Evolutionary conservation across 2,329 filamentous ascomycete species (phyloP), one percentile per base, ranked within the genome.

Genomic region (Chaetomium globosum): DNA sequence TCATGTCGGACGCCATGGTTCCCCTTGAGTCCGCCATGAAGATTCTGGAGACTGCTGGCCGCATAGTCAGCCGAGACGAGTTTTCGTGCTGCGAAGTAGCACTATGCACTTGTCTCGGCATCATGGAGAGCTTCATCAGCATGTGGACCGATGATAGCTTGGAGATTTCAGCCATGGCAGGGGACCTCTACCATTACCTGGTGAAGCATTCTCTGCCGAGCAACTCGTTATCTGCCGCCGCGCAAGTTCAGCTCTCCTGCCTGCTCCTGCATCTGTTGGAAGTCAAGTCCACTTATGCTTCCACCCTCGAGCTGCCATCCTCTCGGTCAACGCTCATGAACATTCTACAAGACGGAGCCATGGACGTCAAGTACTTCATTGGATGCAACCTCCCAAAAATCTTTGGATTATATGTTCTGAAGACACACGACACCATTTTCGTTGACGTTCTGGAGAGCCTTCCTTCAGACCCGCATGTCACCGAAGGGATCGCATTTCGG

Each of bases 401-500:
- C 30, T 99, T 99, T 75, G 85, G 87, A 13, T 83, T 91, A 1
- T 98, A 91, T 73, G 83, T 93, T n/a, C 82, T 97, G 1, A 89
- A 89, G 70, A 82, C 89, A 54, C 95, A 99, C 71, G 91, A 96
- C 64, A 85, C 87, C 6, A 86, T 98, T 16, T 92, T 97, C 68
- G 83, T 92, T 43, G 92, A 98, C 73, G 84, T 99, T 13, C 80
- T 96, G n/a, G 82, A 86, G 21, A 90, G 83, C 70, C 81, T 99
- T n/a, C 92, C 94, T 0, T 83, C 82, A 3, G 87, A 96, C 68
- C 80, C 85, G 4, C 85, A 87, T 36, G 89, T 88, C 76, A 78
- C 83, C 13, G 93, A 97, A 76, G 94, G 93, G 0, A 94, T 98
- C 70, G 91, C 92, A 0, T 85, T 96, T 68, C 88, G 95, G 6